Conservation (phyloP, 805 yeast genomes). For the Candida silvatica region DNA sequence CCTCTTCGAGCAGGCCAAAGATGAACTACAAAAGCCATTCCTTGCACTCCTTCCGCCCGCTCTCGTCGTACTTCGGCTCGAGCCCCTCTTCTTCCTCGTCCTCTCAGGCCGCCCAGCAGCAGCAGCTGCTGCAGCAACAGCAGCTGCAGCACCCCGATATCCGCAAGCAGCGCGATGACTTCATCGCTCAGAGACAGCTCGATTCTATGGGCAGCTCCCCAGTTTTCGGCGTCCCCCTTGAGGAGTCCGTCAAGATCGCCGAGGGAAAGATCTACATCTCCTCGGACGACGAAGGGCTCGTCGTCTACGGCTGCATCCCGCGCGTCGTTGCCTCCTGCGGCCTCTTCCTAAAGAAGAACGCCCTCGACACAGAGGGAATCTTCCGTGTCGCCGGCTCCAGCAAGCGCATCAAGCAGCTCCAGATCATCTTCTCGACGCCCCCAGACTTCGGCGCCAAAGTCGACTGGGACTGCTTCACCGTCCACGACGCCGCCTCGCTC, state of each 20-base stretch:
- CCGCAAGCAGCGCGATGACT: constrained; percentile 42
- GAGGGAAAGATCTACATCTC: constrained; percentile 66
- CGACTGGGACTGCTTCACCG: constrained; percentile 89
- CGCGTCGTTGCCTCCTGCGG: constrained; percentile 96
- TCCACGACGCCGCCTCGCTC: constrained; percentile 93
- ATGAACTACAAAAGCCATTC: constrained; percentile 43
- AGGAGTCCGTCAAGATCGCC: constrained; percentile 64
- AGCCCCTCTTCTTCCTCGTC: constrained; percentile 5
- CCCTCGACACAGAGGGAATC: constrained; percentile 77
- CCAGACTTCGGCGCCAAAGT: constrained; percentile 86
- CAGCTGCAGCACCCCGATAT: constrained; percentile 26
- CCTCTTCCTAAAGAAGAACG: constrained; percentile 69
- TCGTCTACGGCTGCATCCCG: constrained; percentile 84
- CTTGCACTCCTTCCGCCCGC: constrained; percentile 33
- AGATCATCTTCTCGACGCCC: constrained; percentile 72
- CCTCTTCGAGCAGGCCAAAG: constrained; percentile 33
- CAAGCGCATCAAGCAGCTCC: constrained; percentile 80
- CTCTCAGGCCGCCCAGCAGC: not conserved
- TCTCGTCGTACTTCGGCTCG: constrained; percentile 20
- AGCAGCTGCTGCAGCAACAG: constrained; percentile 4
- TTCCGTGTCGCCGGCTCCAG: constrained; percentile 91
- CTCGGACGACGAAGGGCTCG: constrained; percentile 52
- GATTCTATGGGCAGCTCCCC: constrained; percentile 36
- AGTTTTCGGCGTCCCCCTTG: constrained; percentile 77
- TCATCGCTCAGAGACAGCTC: constrained; percentile 32